phyloP scores from a whole-genome alignment of 2,329 filamentous ascomycete genomes.

The Dothiorella sarmentorum region DNA sequence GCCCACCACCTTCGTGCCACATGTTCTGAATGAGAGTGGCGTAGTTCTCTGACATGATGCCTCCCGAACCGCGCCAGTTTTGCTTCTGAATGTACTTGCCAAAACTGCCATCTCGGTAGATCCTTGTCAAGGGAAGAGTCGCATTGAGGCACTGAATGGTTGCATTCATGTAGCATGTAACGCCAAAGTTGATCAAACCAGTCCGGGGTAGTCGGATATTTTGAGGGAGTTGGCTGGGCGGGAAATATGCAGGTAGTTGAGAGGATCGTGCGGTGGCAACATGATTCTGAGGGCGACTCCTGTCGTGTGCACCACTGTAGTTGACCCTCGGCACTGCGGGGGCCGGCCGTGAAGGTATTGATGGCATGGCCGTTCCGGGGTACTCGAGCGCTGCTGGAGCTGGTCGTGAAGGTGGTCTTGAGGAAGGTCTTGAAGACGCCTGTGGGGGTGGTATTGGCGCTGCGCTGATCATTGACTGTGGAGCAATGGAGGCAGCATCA shows the following conservation, averaged over 20 bases:
- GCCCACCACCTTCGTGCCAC: constrained; percentile 57
- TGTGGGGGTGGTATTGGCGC: constrained; percentile 26
- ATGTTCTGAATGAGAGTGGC: constrained; percentile 59
- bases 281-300: constrained; percentile 34
- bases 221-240: constrained; percentile 42
- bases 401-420: constrained; percentile 29
- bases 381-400: constrained; percentile 44
- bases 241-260: constrained; percentile 44
- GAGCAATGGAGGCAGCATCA: constrained; percentile 58
- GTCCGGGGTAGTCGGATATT: constrained; percentile 56
- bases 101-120: constrained; percentile 63
- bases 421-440: constrained; percentile 27
- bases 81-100: constrained; percentile 55
- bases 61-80: constrained; percentile 64
- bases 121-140: constrained; percentile 60
- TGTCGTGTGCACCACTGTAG: constrained; percentile 76
- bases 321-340: constrained; percentile 59
- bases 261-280: constrained; percentile 32
- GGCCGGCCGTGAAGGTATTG: constrained; percentile 56
- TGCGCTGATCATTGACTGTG: constrained; percentile 58
- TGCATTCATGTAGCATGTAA: constrained; percentile 92
- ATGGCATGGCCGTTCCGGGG: constrained; percentile 54
- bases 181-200: constrained; percentile 75
- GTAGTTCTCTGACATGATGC: constrained; percentile 60
- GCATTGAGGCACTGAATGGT: constrained; percentile 78